Percentiles rank a stretch among this genome's conserved stretches.
phyloP scores from a whole-genome alignment of 768 basidiomycete genomes.

The Tephrocybe sp. region DNA sequence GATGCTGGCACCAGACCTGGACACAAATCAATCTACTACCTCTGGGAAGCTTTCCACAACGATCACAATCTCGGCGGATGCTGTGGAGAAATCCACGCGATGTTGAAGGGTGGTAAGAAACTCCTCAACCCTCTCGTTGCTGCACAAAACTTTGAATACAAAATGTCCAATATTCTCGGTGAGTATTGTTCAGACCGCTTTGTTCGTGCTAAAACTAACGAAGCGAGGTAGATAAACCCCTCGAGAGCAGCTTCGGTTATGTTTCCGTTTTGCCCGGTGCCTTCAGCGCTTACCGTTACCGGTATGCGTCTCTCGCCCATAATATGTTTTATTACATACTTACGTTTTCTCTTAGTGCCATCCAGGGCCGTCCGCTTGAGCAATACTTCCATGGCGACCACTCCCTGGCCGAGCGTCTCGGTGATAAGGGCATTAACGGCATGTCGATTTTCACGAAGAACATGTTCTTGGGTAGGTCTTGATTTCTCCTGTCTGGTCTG shows the following conservation, averaged over 20 bases:
- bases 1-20: slow-evolving; percentile 98
- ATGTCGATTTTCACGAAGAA: slow-evolving; percentile 99
- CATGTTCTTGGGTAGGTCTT: slow-evolving; percentile 46
- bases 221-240: slow-evolving; percentile 73
- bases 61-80: slow-evolving; percentile 78
- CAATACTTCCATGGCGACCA: slow-evolving; percentile 89
- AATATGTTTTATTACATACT: neutral
- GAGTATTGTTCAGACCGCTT: slow-evolving; percentile 13
- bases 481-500: neutral
- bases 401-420: slow-evolving; percentile 87
- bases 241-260: slow-evolving; percentile 95
- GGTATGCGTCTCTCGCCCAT: slow-evolving; percentile 1
- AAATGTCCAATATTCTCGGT: slow-evolving; percentile 97
- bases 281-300: slow-evolving; percentile 89
- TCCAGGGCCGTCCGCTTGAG: slow-evolving; percentile 84
- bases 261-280: slow-evolving; percentile 95
- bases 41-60: slow-evolving; percentile 92
- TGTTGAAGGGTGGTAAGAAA: slow-evolving; percentile 94
- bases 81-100: slow-evolving; percentile 93
- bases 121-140: slow-evolving; percentile 91
- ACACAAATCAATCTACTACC: slow-evolving; percentile 92
- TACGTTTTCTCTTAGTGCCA: slow-evolving; percentile 52
- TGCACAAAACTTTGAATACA: slow-evolving; percentile 97
- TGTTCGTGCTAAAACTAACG: neutral
- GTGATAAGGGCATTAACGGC: slow-evolving; percentile 90